These are phyloP conservation scores for Carex pumila DNA, from an alignment of 176 grass and related monocot genomes.

Conservation along the genomic window DNA sequence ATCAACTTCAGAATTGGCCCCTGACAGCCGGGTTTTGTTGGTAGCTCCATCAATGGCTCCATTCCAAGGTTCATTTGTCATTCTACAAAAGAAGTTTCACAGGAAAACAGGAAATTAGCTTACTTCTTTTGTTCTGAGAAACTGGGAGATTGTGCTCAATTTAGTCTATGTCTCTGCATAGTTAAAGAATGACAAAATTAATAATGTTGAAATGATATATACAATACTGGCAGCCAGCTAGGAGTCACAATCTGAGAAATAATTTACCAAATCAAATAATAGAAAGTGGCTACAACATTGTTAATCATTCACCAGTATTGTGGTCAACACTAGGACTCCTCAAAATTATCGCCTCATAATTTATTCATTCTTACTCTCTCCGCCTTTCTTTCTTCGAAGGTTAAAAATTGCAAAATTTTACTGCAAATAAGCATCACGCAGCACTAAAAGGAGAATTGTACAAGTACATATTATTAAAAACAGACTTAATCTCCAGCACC, in stretches of 20 bases:
- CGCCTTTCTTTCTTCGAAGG: background rate
- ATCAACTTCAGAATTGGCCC: constrained; percentile 37
- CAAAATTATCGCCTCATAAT: background rate
- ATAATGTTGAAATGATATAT: background rate
- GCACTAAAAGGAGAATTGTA: background rate
- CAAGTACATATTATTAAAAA: background rate
- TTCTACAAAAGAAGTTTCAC: background rate
- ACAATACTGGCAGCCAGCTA: constrained; percentile 3
- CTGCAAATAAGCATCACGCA: background rate
- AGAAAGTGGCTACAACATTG: background rate
- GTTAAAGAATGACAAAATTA: background rate
- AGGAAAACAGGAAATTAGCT: background rate
- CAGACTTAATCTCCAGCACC: background rate
- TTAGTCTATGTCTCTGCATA: background rate
- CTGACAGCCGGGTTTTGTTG: background rate
- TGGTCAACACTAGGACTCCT: constrained; percentile 12
- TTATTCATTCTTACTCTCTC: background rate
- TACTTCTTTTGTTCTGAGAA: background rate
- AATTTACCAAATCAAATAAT: constrained; percentile 7
- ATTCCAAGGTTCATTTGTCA: background rate
- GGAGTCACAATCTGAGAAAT: background rate
- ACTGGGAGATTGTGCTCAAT: background rate
- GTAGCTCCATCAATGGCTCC: background rate
- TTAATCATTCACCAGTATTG: background rate
- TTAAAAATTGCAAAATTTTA: constrained; percentile 4